Evolutionary conservation across 2,329 filamentous ascomycete species (phyloP), one percentile per base, ranked within the genome.

Genomic region (Penicillium sp.): DNA sequence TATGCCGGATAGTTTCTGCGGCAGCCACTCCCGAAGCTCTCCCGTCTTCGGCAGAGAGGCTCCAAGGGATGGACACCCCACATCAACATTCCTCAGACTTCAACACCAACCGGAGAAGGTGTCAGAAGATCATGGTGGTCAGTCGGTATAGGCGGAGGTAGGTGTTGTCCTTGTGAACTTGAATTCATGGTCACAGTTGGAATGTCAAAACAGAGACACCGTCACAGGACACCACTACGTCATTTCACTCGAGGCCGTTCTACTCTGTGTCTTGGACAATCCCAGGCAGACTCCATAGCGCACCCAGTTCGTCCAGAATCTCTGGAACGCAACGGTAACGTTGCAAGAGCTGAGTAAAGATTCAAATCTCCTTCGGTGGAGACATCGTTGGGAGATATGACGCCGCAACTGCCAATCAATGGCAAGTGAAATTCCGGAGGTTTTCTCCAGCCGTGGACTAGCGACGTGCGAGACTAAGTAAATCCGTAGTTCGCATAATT

Each of bases 271-370:
- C 18, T 18, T 18, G 18, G 18, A 18, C 18, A 18, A 18, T 18
- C 18, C 18, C 18, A 18, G 18, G 18, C 18, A 18, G 18, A 18
- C 3, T 18, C 18, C 18, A 18, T 18, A 18, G 18, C 18, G 18
- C 18, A 18, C 18, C 18, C 18, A 18, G 18, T 18, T 18, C 11
- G 29, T 32, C 12, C 42, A 43, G 43, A 40, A 46, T 5, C 32
- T 34, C 13, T 48, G 48, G 52, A 41, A 55, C 53, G 57, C 55
- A 59, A 60, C 55, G 57, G 57, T 49, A 60, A 60, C 57, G 50
- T 43, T 52, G 36, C n/a, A 13, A 37, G 48, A 32, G 29, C 7
- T 8, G 29, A 32, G 11, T 4, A 11, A 32, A 11, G 44, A 60
- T 54, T 44, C 42, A 48, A 55, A 54, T 57, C 46, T 29, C 11